Base-by-base conservation (phyloP, 2,329 filamentous ascomycete genomes). In the Colletotrichum nymphaeae region DNA sequence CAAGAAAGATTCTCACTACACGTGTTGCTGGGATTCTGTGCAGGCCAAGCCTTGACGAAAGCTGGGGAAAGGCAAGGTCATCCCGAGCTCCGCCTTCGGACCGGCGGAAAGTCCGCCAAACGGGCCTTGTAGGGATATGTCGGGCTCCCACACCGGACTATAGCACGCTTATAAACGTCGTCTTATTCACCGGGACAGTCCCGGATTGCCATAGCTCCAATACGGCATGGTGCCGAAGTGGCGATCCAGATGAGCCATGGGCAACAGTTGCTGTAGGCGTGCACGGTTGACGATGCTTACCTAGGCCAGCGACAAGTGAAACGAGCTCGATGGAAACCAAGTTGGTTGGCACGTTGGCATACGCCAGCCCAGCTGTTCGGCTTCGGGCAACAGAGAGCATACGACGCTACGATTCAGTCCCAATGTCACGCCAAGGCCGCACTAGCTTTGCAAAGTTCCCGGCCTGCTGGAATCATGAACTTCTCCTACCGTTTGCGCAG, bases 161-260 rank as follows among this genome's bases (percentile, higher is more conserved):
- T 66, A 67, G 49, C 28, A 42, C 46, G 46, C 70, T 24, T 30
- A 35, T 57, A 22, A 58, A 16, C 32, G 56, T 56, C 67, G 56
- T 62, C 26, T 49, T 28, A 35, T 12, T 55, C 46, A 26, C 60
- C 67, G 52, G 35, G 49, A 71, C 42, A 35, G 67, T 70, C 60
- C 71, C 71, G 67, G 67, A 49, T 56, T 57, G 5, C 42, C 57
- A 59, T 35, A 24, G 56, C 55, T 66, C 35, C 70, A 30, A n/a
- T 46, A 14, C 67, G 67, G 71, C 60, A 62, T 65, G 60, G 56
- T 53, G 67, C 60, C 60, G 60, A 62, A 52, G 62, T 32, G 49
- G 60, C 49, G 67, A 73, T 60, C 59, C n/a, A 24, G 14, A 63
- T 49, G 67, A 73, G 71, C 67, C 60, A 57, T 71, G 71, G 67